These are phyloP conservation scores for Perkinsus marinus DNA, from an alignment of 169 alveolate genomes.

Conservation along the genomic window DNA sequence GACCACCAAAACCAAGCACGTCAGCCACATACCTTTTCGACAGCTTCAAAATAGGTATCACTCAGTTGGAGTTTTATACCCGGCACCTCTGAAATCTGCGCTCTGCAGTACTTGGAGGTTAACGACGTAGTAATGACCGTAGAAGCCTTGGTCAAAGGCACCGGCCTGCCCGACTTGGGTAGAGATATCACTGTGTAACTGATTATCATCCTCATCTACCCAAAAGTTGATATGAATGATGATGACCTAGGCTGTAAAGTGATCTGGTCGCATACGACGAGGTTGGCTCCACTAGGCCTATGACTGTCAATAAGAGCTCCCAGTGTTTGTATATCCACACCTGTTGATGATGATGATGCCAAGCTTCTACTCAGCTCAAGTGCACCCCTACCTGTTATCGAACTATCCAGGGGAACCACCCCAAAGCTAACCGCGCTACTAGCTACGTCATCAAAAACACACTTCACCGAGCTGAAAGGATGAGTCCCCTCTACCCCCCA, in stretches of 20 bases:
- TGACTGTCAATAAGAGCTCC: neutral
- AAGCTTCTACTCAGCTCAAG: neutral
- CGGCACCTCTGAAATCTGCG: neutral
- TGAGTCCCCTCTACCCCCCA: neutral
- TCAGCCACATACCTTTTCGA: neutral
- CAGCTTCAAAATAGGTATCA: neutral
- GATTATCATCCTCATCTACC: neutral
- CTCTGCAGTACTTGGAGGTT: neutral
- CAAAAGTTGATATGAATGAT: neutral
- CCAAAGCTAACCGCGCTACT: neutral
- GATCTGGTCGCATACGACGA: neutral
- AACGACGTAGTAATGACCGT: neutral
- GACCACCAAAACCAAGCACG: neutral
- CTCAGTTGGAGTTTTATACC: neutral
- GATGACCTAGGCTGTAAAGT: neutral
- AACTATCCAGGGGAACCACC: neutral
- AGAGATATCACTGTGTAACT: neutral
- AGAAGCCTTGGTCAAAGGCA: neutral
- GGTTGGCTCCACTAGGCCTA: neutral
- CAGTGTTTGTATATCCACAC: neutral
- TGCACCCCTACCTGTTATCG: neutral
- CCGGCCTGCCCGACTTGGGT: neutral
- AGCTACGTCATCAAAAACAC: neutral
- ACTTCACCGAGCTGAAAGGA: neutral
- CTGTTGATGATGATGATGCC: neutral